Conservation (phyloP, 495 filamentous ascomycete species). For the Amorphotheca resinae region DNA sequence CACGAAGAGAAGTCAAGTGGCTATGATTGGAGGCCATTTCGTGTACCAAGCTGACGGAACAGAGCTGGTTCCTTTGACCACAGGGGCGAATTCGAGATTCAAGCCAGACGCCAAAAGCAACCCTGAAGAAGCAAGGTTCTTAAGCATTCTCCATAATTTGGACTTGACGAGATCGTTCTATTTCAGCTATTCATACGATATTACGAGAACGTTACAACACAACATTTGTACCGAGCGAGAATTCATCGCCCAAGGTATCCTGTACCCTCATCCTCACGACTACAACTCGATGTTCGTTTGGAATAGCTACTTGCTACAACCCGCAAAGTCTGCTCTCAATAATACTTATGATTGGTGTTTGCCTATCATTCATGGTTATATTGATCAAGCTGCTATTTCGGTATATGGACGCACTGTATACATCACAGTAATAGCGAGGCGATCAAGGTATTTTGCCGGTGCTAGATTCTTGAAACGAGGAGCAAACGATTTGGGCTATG, state of each 20-base stretch:
- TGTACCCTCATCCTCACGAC: conserved; percentile 45
- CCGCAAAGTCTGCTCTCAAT: conserved; percentile 55
- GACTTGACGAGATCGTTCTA: conserved; percentile 88
- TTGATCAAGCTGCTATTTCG: conserved; percentile 66
- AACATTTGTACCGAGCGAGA: conserved; percentile 79
- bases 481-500: conserved; percentile 90
- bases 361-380: conserved; percentile 90
- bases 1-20: conserved; percentile 90
- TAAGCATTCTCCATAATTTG: conserved; percentile 79
- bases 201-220: conserved; percentile 83
- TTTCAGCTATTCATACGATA: conserved; percentile 97
- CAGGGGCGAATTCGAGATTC: conserved; percentile 41
- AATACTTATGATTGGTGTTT: conserved; percentile 91
- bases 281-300: conserved; percentile 96
- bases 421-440: conserved; percentile 83
- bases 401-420: conserved; percentile 78
- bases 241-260: conserved; percentile 48
- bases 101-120: conserved; percentile 60
- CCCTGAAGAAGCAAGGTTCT: conserved; percentile 78
- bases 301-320: conserved; percentile 81
- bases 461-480: conserved; percentile 91
- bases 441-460: conserved; percentile 88
- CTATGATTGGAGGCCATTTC: conserved; percentile 92
- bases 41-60: conserved; percentile 94
- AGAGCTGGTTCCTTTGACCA: conserved; percentile 75